Evolutionary conservation across 495 filamentous ascomycete genomes (phyloP).

Genomic region (Aspergillus affinis): DNA sequence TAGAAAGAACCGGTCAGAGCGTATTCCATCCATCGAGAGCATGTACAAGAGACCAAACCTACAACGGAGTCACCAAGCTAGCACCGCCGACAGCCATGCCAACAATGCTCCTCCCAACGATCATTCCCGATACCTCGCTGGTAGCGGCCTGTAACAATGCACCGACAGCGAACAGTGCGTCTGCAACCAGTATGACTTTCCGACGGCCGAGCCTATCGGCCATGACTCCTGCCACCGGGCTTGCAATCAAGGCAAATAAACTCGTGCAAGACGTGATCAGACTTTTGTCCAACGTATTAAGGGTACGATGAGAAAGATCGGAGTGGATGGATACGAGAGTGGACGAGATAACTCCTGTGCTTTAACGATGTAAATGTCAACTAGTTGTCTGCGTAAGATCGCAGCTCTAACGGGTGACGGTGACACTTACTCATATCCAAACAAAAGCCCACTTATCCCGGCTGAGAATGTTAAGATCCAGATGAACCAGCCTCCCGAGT

Average conservation of each 20-base stretch:
- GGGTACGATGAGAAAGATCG: constrained; percentile 64
- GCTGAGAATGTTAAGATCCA: constrained; percentile 79
- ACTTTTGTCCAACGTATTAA: constrained; percentile 77
- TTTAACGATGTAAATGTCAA: constrained; percentile 34
- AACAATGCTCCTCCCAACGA: constrained; percentile 74
- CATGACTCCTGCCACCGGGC: constrained; percentile 71
- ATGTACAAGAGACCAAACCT: constrained; percentile 19
- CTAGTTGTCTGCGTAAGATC: constrained; percentile 10
- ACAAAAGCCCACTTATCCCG: constrained; percentile 81
- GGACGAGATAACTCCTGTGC: constrained; percentile 88
- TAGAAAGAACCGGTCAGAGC: constrained; percentile 10
- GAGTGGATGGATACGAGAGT: constrained; percentile 77
- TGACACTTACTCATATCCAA: constrained; percentile 70
- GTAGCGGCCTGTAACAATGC: constrained; percentile 69
- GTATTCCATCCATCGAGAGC: not conserved
- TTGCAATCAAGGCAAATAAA: constrained; percentile 73
- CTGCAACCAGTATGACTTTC: constrained; percentile 74
- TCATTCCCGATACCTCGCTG: constrained; percentile 66
- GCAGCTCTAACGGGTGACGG: not conserved
- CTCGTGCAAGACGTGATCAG: constrained; percentile 82
- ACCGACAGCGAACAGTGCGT: constrained; percentile 72
- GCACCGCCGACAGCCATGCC: constrained; percentile 81
- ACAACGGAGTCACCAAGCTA: constrained; percentile 79
- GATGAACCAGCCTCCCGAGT: constrained; percentile 50
- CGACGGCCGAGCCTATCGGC: constrained; percentile 76